phyloP scores from a whole-genome alignment of 345 rosid genomes.

The Rhodamnia argentea region DNA sequence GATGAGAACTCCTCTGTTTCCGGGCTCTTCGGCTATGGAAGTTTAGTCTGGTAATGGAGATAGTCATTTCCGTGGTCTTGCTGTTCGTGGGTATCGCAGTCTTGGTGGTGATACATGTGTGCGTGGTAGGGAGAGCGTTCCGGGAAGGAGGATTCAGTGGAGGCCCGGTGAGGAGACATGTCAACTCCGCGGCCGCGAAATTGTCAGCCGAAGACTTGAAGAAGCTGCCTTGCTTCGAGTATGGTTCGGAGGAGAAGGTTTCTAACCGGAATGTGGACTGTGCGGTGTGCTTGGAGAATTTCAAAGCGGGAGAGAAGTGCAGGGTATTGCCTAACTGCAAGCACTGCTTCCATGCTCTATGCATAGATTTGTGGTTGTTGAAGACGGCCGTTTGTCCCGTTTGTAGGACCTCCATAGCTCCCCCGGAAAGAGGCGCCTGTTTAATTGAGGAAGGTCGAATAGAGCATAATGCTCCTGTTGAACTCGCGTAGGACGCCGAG shows the following conservation, averaged over 20 bases:
- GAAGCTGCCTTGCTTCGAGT: constrained; percentile 28
- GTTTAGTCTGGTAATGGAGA: constrained; percentile 16
- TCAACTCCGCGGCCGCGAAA: not conserved
- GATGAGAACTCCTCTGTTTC: not conserved
- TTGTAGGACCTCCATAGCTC: constrained; percentile 18
- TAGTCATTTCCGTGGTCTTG: constrained; percentile 13
- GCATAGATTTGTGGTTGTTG: constrained; percentile 40
- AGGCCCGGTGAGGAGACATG: not conserved
- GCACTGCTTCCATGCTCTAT: constrained; percentile 29
- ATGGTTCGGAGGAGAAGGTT: constrained; percentile 12
- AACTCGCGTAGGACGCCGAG: not conserved
- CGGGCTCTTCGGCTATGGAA: not conserved
- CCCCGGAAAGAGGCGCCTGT: not conserved
- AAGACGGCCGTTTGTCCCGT: constrained; percentile 33
- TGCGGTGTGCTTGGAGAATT: constrained; percentile 33
- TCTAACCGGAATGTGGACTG: constrained; percentile 16
- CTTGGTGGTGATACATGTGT: constrained; percentile 28
- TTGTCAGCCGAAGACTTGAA: constrained; percentile 20
- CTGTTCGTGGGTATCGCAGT: constrained; percentile 25
- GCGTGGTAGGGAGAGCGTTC: constrained; percentile 25
- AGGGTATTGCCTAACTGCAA: constrained; percentile 30
- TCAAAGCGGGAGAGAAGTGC: constrained; percentile 27
- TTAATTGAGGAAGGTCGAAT: not conserved
- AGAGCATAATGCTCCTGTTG: not conserved
- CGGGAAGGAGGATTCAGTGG: constrained; percentile 5